These are phyloP conservation scores for Colletotrichum coccodes DNA, from an alignment of 2,329 filamentous ascomycete species.

Conservation along the genomic window DNA sequence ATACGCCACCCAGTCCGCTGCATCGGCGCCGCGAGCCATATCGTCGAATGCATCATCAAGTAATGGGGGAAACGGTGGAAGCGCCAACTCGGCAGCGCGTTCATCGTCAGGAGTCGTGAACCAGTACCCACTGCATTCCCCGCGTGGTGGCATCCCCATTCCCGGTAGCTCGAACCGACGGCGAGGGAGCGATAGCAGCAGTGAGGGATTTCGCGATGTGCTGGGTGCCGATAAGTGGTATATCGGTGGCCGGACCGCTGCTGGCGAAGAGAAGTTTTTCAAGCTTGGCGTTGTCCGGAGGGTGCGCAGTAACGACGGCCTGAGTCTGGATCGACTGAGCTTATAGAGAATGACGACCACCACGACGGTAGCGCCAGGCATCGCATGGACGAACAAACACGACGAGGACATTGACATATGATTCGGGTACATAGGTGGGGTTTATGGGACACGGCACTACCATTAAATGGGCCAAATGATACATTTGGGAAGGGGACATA, in stretches of 20 bases:
- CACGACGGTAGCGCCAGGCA: constrained; percentile 36
- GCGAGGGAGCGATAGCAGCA: constrained; percentile 79
- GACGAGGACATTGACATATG: neutral
- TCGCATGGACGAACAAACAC: neutral
- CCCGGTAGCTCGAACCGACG: constrained; percentile 52
- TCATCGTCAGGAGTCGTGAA: constrained; percentile 38
- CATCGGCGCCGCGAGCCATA: constrained; percentile 32
- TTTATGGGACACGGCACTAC: constrained; percentile 15
- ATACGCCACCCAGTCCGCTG: constrained; percentile 26
- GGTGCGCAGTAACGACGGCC: constrained; percentile 77
- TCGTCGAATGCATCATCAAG: constrained; percentile 16
- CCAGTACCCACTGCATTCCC: constrained; percentile 42
- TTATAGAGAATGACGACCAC: constrained; percentile 56
- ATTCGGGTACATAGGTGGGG: constrained; percentile 13
- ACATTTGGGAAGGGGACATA: neutral
- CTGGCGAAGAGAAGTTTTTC: constrained; percentile 84
- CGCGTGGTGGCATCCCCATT: constrained; percentile 49
- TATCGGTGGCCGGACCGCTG: constrained; percentile 79
- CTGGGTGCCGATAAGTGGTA: constrained; percentile 83
- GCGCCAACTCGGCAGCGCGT: constrained; percentile 30
- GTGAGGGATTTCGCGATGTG: constrained; percentile 80
- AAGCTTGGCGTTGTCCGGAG: constrained; percentile 81
- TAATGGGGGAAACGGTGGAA: neutral
- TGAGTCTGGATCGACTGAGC: constrained; percentile 80
- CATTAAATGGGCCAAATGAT: constrained; percentile 7